Evolutionary conservation across 805 yeast species (phyloP).

Genomic region (Cyberlindnera saturnus): DNA sequence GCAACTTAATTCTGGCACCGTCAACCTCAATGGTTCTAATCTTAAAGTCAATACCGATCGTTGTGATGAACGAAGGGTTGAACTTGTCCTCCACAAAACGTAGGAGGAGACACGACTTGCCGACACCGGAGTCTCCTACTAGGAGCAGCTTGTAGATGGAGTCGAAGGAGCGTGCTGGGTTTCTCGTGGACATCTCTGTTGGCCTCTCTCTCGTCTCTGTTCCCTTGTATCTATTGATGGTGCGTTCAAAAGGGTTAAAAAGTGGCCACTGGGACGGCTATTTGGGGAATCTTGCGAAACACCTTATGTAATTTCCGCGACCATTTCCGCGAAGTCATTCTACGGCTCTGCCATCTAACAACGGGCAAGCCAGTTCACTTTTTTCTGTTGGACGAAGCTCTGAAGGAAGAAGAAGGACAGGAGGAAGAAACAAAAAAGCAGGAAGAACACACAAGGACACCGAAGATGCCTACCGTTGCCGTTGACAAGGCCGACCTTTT

Average conservation of each 20-base stretch:
- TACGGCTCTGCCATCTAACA: too few relatives aligned
- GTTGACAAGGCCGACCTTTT: slow-evolving; percentile 93
- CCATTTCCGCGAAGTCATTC: too few relatives aligned
- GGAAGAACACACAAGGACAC: too few relatives aligned
- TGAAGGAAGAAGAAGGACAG: too few relatives aligned
- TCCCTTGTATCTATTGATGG: background rate
- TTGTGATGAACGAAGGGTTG: slow-evolving; percentile 93
- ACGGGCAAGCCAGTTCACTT: too few relatives aligned
- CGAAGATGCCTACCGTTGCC: slow-evolving; percentile 86
- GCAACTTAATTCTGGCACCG: slow-evolving; percentile 88
- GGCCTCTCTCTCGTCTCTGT: background rate
- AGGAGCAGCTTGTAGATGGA: slow-evolving; percentile 86
- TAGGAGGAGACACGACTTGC: slow-evolving; percentile 82
- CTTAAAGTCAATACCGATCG: slow-evolving; percentile 97
- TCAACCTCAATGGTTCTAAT: slow-evolving; percentile 92
- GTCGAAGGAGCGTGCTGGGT: slow-evolving; percentile 72
- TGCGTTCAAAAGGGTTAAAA: background rate
- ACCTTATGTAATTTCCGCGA: too few relatives aligned
- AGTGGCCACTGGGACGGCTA: too few relatives aligned
- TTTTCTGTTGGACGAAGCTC: too few relatives aligned
- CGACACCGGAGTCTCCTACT: slow-evolving; percentile 92
- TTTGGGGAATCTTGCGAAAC: too few relatives aligned
- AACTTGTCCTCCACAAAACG: slow-evolving; percentile 96
- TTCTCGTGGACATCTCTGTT: slow-evolving; percentile 41
- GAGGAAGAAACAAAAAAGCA: too few relatives aligned